Percentiles rank a stretch among this genome's conserved stretches.
Conservation (phyloP, 345 rosid species). For the Corchorus capsularis region DNA sequence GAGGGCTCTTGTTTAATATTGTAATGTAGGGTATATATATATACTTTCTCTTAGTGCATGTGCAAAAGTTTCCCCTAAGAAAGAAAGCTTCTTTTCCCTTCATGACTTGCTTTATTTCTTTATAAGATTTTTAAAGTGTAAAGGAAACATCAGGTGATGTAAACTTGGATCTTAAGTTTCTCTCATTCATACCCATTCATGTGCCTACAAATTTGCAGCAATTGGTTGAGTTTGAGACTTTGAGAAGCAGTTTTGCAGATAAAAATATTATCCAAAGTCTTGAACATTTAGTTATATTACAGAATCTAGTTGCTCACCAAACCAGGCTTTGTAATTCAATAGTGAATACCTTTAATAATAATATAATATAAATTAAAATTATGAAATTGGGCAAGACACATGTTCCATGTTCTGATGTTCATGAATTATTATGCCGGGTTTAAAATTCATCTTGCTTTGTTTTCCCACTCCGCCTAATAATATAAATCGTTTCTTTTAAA, state of each 20-base stretch:
- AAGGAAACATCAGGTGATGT: neutral
- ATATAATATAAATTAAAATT: no score
- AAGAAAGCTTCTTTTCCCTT: neutral
- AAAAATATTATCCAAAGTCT: neutral
- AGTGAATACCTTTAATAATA: no score
- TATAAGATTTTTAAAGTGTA: neutral
- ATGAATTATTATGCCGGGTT: no score
- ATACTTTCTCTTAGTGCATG: neutral
- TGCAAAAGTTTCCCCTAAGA: neutral
- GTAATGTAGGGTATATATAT: neutral
- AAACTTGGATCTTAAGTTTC: neutral
- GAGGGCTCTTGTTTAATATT: neutral
- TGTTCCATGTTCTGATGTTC: no score
- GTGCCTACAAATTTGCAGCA: neutral
- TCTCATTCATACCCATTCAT: neutral
- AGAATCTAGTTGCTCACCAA: no score
- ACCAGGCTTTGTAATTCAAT: no score
- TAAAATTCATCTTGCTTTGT: no score
- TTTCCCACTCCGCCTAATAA: no score
- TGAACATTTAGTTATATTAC: neutral
- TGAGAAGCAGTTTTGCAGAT: neutral
- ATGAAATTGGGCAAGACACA: no score
- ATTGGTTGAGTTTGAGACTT: neutral
- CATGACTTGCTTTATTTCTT: neutral
- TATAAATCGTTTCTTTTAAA: no score